Base-by-base conservation (phyloP, 352 stramenopile species). In the Globisporangium solare region DNA sequence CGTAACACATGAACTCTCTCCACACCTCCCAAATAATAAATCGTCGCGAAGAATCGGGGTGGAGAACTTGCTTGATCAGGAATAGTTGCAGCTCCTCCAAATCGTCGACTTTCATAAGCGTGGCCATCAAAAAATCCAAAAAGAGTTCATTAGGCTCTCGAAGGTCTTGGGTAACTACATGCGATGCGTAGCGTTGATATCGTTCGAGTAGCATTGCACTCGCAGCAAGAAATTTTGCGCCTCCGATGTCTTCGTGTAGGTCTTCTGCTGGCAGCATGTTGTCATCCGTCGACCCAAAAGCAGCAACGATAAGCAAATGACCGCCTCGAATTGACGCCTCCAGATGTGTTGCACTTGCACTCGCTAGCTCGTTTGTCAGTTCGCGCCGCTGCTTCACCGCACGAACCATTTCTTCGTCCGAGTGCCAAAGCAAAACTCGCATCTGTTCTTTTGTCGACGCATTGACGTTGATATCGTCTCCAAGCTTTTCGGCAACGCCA, bases 1-100 rank as follows among this genome's bases (percentile, higher is more conserved):
- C 68, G 42, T 66, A 79, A 52, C 74, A 87, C 51, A 89, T 22
- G 7, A 86, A 51, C 59, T 89, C 76, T 22, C 68, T 68, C 79
- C 79, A 89, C 3, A 85, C 47, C 22, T 76, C 68, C 70, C 68
- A 86, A 49, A 81, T 57, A 37, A 89, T 12, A 1, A 63, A 63
- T 17, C 69, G 74, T 37, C 81, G 74, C 6, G 52, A 59, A 40
- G 68, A 66, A 39, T 74, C 54, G 0, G 74, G 73, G 62, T 81
- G 73, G 27, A 84, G 49, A 10, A 73, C 76, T 48, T 87, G 74
- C 42, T 87, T 73, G 13, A 86, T 6, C 14, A 89, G 55, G 4
- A 70, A 70, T 0, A 87, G 47, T 53, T 89, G 70, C 27, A 89
- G 51, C 31, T 70, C 53, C 15, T 64, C 45, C 1, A 75, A 52